These are phyloP conservation scores for Noccaea caerulescens DNA, from an alignment of 345 rosid species.

Conservation along the genomic window DNA sequence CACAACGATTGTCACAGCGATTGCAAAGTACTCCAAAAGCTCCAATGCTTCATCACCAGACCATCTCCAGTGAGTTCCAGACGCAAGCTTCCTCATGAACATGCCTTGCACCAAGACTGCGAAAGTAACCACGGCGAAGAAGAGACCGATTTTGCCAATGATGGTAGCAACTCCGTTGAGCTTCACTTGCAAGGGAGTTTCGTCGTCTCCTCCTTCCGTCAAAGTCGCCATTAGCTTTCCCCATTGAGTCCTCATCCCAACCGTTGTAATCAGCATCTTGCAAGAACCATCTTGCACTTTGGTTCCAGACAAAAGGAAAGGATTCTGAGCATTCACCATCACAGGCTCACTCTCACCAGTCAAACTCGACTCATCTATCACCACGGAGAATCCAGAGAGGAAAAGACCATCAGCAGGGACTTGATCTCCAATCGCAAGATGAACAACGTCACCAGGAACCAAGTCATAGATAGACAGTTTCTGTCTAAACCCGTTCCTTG, in stretches of 20 bases:
- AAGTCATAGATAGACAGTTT: slow-evolving; percentile 82
- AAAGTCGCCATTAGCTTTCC: slow-evolving; percentile 95
- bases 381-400: slow-evolving; percentile 81
- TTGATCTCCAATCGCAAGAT: slow-evolving; percentile 88
- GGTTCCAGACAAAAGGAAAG: slow-evolving; percentile 90
- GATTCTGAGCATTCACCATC: slow-evolving; percentile 63
- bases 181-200: slow-evolving; percentile 94
- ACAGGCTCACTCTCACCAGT: slow-evolving; percentile 95
- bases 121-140: slow-evolving; percentile 81
- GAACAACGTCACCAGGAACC: slow-evolving; percentile 89
- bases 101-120: slow-evolving; percentile 84
- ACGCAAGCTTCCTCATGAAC: slow-evolving; percentile 56
- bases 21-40: slow-evolving; percentile 80
- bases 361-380: slow-evolving; percentile 84
- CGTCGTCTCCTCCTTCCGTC: slow-evolving; percentile 95
- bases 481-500: slow-evolving; percentile 82
- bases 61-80: slow-evolving; percentile 65
- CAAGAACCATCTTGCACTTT: slow-evolving; percentile 92
- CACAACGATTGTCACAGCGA: slow-evolving; percentile 92
- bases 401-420: slow-evolving; percentile 96
- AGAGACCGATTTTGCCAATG: slow-evolving; percentile 83
- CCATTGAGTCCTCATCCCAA: slow-evolving; percentile 99
- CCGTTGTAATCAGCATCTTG: slow-evolving; percentile 86
- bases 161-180: slow-evolving; percentile 92
- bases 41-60: slow-evolving; percentile 77